A percentile compares a stretch with the other conserved stretches of the same genome.
These are phyloP conservation scores for Quercus glauca DNA, from an alignment of 306 rosid species.

Conservation along the genomic window DNA sequence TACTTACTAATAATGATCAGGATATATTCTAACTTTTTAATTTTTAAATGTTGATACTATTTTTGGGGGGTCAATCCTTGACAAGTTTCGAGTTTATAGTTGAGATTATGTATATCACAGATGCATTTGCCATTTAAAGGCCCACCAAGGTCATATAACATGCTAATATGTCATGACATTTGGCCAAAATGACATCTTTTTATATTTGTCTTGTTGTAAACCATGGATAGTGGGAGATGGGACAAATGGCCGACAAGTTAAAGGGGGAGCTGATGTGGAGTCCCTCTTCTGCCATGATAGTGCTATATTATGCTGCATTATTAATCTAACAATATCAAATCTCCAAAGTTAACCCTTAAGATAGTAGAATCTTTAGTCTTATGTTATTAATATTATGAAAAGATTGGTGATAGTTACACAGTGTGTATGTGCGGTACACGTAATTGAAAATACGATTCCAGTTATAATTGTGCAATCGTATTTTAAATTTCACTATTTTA, in stretches of 20 bases:
- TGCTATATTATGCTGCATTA: constrained; percentile 33
- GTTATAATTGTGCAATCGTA: too few species aligned
- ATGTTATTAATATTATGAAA: constrained; percentile 22
- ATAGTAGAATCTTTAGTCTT: constrained; percentile 30
- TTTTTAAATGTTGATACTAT: not conserved
- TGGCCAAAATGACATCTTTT: not conserved
- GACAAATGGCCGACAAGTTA: constrained; percentile 67
- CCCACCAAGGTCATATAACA: not conserved
- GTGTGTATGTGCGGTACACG: too few species aligned
- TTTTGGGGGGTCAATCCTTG: too few species aligned
- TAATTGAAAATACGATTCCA: too few species aligned
- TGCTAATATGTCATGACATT: not conserved
- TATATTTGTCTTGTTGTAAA: constrained; percentile 6
- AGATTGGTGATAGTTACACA: not conserved
- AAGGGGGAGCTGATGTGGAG: constrained; percentile 50
- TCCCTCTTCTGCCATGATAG: constrained; percentile 39
- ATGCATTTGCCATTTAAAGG: not conserved
- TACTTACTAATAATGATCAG: too few species aligned
- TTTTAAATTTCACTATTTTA: too few species aligned
- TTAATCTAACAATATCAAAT: constrained; percentile 22
- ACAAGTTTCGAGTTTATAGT: not conserved
- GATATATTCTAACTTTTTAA: not conserved
- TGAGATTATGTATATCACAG: not conserved
- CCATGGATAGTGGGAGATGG: constrained; percentile 23
- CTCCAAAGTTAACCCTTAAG: constrained; percentile 28